Evolutionary conservation across 345 rosid species (phyloP).

Genomic region (Salix koriyanagi): DNA sequence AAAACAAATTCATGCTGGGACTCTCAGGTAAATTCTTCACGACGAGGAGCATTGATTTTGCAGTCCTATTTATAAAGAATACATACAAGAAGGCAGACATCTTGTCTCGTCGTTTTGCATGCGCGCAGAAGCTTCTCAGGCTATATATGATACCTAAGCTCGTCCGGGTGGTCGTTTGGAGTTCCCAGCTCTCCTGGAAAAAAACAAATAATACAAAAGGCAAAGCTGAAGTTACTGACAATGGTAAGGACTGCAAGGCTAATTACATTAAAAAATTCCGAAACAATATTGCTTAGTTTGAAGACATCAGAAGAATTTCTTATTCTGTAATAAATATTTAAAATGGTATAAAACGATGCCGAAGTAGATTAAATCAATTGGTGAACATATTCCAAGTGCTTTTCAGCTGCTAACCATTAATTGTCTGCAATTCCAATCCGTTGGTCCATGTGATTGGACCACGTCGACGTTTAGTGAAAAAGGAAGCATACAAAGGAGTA

Average conservation of each 20-base stretch:
- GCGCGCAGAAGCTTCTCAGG: constrained; percentile 1
- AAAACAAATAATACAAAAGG: background rate
- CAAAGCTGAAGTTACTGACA: background rate
- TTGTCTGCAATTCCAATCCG: background rate
- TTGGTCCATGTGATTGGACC: background rate
- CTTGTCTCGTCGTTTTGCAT: constrained; percentile 3
- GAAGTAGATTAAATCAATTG: background rate
- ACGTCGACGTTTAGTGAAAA: background rate
- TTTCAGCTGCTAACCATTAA: background rate
- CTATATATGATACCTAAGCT: constrained; percentile 21
- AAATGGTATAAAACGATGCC: background rate
- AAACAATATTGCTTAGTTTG: background rate
- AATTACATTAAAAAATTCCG: too few relatives aligned
- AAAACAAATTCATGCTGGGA: background rate
- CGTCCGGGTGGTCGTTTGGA: constrained; percentile 51
- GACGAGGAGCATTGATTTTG: background rate
- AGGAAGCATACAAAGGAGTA: background rate
- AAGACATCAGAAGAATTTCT: background rate
- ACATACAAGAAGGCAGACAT: constrained; percentile 27
- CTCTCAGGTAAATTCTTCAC: constrained; percentile 14
- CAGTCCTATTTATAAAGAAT: constrained; percentile 18
- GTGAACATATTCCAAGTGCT: background rate
- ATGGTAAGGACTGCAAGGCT: background rate
- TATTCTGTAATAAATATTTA: background rate
- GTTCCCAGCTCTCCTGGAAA: constrained; percentile 49